Base-by-base conservation (phyloP, 441 rosid species). In the Bruguiera hainesii region DNA sequence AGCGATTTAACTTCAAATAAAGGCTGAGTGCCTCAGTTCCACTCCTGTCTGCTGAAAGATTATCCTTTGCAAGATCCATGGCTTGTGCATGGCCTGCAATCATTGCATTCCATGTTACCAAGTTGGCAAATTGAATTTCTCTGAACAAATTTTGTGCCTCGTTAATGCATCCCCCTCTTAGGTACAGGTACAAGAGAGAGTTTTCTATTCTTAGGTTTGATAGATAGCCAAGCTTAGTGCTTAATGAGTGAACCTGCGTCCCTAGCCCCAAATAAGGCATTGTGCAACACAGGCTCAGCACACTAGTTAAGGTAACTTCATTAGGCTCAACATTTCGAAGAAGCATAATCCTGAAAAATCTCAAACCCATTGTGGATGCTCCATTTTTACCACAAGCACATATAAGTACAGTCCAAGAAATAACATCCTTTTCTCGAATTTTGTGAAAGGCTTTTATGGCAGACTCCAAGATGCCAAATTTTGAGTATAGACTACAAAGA, bases 71-170 rank as follows among this genome's bases (percentile, higher is more conserved):
- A 33, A 72, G 63, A 69, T 82, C 81, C 71, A 83, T 79, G 65
- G 81, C 77, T 61, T 78, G 85, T 51, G 79, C 83, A 66, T 81
- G 75, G 74, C 89, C 87, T 29, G 88, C 76, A 16, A 87, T 87
- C 76, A 87, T 68, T 6, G 87, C 79, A 61, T 84, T 87, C 87
- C 83, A 83, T n/a, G 87, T 80, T 60, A 83, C 86, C 77, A 83
- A 70, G 77, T 73, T 77, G 64, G 66, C 66, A 50, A 61, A 51
- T 64, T 75, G 71, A 68, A 66, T 68, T 42, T 39, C 70, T 64
- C 70, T 50, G 56, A 84, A 79, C 71, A 83, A 56, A 57, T 71
- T 69, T 31, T 69, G 59, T 11, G 84, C 86, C 64, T 81, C 79
- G 7, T 76, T 69, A 59, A 72, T 53, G 52, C 65, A 56, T 65